Base-by-base conservation (phyloP, 1,139 yeast genomes). In the Wickerhamiella pararugosa region DNA sequence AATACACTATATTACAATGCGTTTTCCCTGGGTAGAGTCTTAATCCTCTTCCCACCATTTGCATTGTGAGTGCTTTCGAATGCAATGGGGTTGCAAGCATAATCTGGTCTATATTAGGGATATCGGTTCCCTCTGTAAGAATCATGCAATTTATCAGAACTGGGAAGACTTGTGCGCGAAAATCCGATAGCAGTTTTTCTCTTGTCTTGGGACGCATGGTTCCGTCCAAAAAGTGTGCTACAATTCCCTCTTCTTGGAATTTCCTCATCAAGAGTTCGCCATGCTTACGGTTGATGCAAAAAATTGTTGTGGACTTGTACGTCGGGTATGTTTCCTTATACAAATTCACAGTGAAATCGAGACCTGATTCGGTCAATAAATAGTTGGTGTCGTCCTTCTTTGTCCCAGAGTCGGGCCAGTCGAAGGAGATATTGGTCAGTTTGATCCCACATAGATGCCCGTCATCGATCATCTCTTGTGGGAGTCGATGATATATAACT, bases 111-210 rank as follows among this genome's bases (percentile, higher is more conserved):
- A 87, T 80, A 49, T 79, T 78, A 2, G 97, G 97, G 25, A 87
- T 78, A 60, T 87, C 97, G 0, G 97, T 84, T 0, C 98, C 98
- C 59, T 90, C 98, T 0, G 95, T 87, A 52, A 87, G 79, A 3
- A 87, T 84, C 25, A 80, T 84, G 54, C 94, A 93, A 55, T 90
- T 90, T 59, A 92, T 72, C 28, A 87, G 61, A 0, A 90, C 93
- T 4, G 79, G 75, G 27, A 82, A 67, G 11, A 67, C 55, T 0
- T 93, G 87, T 1, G 60, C 52, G 47, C 67, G 70, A 55, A 87
- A 87, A 37, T 72, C 78, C 3, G 65, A 61, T 1, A 86, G 60
- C 0, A 76, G 66, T 1, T 59, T 55, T 8, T 63, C 67, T 34
- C 97, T 64, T 37, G 73, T 76, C 21, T 55, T 54, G 25, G 64